These are phyloP conservation scores for Thalassiosira profunda DNA, from an alignment of 108 stramenopile genomes.

Conservation along the genomic window DNA sequence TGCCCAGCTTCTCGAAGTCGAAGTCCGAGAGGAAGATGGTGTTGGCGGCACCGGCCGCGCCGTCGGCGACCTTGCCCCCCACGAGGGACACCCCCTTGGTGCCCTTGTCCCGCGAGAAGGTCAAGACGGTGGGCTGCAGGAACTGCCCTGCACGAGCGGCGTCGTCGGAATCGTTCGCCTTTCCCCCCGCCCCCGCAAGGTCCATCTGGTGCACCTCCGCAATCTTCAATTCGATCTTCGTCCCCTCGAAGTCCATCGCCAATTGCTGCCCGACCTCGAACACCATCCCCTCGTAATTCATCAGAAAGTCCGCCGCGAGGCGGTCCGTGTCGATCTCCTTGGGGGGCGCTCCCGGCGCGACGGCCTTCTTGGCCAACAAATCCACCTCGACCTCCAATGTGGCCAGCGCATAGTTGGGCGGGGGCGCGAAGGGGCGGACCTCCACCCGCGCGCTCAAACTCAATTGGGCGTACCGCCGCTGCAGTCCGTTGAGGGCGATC, in stretches of 20 bases:
- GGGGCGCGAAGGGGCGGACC: conserved; percentile 59
- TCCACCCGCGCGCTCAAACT: conserved; percentile 59
- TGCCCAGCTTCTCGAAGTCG: conserved; percentile 98
- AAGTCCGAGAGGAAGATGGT: conserved; percentile 93
- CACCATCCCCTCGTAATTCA: conserved; percentile 78
- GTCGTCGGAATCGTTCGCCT: conserved; percentile 6
- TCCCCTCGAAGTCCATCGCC: conserved; percentile 93
- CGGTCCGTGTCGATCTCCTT: conserved; percentile 83
- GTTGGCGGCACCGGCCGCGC: conserved; percentile 63
- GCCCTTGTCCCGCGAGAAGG: conserved; percentile 66
- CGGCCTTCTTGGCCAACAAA: conserved; percentile 70
- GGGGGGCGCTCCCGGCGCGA: conserved; percentile 44
- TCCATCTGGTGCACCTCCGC: conserved; percentile 50
- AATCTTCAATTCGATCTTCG: conserved; percentile 78
- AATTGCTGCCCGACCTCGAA: conserved; percentile 77
- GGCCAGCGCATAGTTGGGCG: conserved; percentile 66
- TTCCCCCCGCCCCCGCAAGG: conserved; percentile 26
- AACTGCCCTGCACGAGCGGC: conserved; percentile 62
- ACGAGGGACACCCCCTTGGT: conserved; percentile 45
- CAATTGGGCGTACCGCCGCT: conserved; percentile 76
- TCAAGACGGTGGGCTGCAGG: conserved; percentile 63
- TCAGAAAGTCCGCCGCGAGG: conserved; percentile 69
- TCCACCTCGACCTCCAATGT: conserved; percentile 75
- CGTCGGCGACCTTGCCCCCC: conserved; percentile 73
- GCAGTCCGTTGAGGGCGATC: conserved; percentile 87